Conservation (phyloP, 129 eudicot species). For the Sambucus nigra region DNA sequence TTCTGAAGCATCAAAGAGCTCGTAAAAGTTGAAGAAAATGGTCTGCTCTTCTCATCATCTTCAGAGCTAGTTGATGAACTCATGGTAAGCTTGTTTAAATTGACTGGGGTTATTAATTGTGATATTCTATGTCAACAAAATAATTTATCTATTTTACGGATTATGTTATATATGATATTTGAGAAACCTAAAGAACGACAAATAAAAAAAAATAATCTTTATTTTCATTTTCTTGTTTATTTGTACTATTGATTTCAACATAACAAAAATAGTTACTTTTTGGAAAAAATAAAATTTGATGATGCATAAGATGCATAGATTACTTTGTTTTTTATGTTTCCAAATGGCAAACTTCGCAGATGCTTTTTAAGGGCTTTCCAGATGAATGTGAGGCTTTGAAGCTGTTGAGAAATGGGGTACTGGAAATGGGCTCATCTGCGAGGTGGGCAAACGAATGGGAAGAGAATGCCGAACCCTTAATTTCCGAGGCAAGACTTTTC, state of each 20-base stretch:
- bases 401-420: constrained; percentile 45
- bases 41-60: not conserved
- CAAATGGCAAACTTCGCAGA: constrained; percentile 30
- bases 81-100: constrained; percentile 41
- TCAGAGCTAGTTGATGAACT: constrained; percentile 33
- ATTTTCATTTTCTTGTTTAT: no score
- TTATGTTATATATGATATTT: not conserved
- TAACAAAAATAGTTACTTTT: no score
- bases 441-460: constrained; percentile 94
- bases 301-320: no score
- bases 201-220: no score
- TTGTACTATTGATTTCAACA: no score
- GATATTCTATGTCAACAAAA: not conserved
- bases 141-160: not conserved
- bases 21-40: constrained; percentile 3
- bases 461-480: constrained; percentile 73
- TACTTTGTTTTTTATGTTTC: no score
- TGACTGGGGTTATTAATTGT: not conserved
- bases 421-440: constrained; percentile 53
- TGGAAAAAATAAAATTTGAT: no score
- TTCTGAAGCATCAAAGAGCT: constrained; percentile 3
- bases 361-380: constrained; percentile 87
- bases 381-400: constrained; percentile 49
- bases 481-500: constrained; percentile 50
- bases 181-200: no score